These are phyloP conservation scores for Cordyceps javanica DNA, from an alignment of 2,329 filamentous ascomycete species.

Conservation along the genomic window DNA sequence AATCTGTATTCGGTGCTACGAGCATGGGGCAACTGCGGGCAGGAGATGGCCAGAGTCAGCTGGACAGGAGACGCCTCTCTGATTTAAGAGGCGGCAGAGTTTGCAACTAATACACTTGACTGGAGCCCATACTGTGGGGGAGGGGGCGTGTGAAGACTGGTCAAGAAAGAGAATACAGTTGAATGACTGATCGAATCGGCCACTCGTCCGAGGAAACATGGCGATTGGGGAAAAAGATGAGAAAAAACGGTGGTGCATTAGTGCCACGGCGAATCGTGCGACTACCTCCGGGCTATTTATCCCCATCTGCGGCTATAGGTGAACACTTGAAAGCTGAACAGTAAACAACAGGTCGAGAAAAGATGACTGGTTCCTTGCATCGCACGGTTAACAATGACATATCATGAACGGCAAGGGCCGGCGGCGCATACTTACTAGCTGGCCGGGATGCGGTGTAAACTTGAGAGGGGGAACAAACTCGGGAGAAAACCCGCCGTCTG, in stretches of 20 bases:
- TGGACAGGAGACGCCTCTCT: neutral
- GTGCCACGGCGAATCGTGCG: neutral
- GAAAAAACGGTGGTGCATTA: conserved; percentile 1
- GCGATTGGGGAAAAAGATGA: neutral
- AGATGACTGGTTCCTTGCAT: too few relatives aligned
- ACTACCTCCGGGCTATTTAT: neutral
- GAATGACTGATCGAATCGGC: neutral
- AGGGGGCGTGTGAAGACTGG: neutral
- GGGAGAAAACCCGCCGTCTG: too few relatives aligned
- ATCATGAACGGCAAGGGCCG: too few relatives aligned
- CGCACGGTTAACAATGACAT: too few relatives aligned
- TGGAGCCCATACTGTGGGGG: conserved; percentile 1
- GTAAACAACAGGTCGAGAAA: too few relatives aligned
- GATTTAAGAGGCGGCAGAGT: conserved; percentile 18
- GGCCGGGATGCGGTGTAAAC: too few relatives aligned
- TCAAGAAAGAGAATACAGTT: neutral
- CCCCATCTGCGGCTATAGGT: too few relatives aligned
- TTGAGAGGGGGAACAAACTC: too few relatives aligned
- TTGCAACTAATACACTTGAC: conserved; percentile 10
- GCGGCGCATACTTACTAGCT: too few relatives aligned
- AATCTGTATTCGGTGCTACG: neutral
- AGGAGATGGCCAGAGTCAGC: neutral
- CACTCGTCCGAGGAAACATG: neutral
- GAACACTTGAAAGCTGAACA: too few relatives aligned
- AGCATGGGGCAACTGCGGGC: too few relatives aligned